Conservation (phyloP, 805 yeast genomes). For the Ogataea philodendri region DNA sequence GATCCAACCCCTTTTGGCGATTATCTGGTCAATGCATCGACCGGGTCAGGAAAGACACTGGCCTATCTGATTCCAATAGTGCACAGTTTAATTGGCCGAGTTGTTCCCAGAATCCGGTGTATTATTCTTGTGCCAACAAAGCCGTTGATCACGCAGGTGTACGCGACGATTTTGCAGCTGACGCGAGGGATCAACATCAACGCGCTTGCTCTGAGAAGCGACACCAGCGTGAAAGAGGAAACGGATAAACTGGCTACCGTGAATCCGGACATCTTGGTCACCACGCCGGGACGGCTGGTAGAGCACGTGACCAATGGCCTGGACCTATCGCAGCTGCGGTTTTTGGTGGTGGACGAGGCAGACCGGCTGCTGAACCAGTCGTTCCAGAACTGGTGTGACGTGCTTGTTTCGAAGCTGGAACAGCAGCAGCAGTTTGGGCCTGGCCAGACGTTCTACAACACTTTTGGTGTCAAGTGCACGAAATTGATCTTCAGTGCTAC, state of each 20-base stretch:
- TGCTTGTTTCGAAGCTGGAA: slow-evolving; percentile 42
- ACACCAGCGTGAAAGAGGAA: slow-evolving; percentile 59
- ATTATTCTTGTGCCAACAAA: slow-evolving; percentile 86
- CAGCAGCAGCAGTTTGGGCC: slow-evolving; percentile 33
- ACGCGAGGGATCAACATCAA: slow-evolving; percentile 65
- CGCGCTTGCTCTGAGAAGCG: slow-evolving; percentile 60
- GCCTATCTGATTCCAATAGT: slow-evolving; percentile 85
- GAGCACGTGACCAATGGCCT: slow-evolving; percentile 58
- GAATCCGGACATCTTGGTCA: slow-evolving; percentile 62
- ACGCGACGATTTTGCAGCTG: slow-evolving; percentile 55
- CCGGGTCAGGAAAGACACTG: slow-evolving; percentile 94
- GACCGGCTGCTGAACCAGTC: slow-evolving; percentile 81
- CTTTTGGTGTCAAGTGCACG: slow-evolving; percentile 43
- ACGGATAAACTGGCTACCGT: slow-evolving; percentile 42
- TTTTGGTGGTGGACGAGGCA: slow-evolving; percentile 76
- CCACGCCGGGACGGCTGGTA: slow-evolving; percentile 82
- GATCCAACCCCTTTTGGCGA: slow-evolving; percentile 66
- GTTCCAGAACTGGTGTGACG: slow-evolving; percentile 88
- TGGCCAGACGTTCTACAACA: slow-evolving; percentile 27
- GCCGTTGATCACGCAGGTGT: slow-evolving; percentile 82
- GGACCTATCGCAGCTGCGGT: slow-evolving; percentile 52
- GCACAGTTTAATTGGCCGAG: slow-evolving; percentile 58
- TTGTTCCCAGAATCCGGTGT: slow-evolving; percentile 72
- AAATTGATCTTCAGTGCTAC: slow-evolving; percentile 89
- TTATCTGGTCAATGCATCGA: slow-evolving; percentile 84